Conservation (phyloP, 2,329 filamentous ascomycete genomes). For the Zasmidium citrigriseum region DNA sequence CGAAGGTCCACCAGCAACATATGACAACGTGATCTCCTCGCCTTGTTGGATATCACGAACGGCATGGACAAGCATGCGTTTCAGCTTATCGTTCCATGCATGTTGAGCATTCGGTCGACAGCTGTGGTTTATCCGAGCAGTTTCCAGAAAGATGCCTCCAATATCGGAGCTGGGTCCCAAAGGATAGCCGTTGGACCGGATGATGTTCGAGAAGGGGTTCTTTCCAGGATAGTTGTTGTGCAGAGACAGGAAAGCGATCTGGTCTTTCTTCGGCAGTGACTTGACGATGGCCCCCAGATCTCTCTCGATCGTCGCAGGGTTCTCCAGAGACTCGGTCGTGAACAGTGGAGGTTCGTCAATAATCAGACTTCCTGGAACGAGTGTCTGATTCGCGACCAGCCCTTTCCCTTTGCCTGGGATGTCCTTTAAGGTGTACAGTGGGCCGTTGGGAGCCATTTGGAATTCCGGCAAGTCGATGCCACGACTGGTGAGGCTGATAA, state of each 20-base stretch:
- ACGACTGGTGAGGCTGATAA: background rate
- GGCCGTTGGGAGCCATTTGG: background rate
- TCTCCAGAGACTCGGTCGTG: constrained; percentile 27
- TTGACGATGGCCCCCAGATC: constrained; percentile 26
- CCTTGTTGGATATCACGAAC: constrained; percentile 37
- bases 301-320: constrained; percentile 21
- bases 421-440: constrained; percentile 16
- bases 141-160: constrained; percentile 38
- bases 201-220: constrained; percentile 34
- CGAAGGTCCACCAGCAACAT: constrained; percentile 30
- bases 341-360: constrained; percentile 43
- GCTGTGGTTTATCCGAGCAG: constrained; percentile 41
- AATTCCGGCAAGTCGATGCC: background rate
- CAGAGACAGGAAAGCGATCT: constrained; percentile 34
- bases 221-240: constrained; percentile 31
- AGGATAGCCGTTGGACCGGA: constrained; percentile 36
- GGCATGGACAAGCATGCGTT: constrained; percentile 33
- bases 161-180: constrained; percentile 27
- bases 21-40: constrained; percentile 41
- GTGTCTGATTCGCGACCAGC: constrained; percentile 40
- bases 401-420: constrained; percentile 42
- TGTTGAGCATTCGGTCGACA: constrained; percentile 41
- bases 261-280: constrained; percentile 28
- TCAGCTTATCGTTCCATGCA: constrained; percentile 35
- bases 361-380: constrained; percentile 43